Conservation (phyloP, 148 eudicot genomes). For the Rhododendron williamsianum region DNA sequence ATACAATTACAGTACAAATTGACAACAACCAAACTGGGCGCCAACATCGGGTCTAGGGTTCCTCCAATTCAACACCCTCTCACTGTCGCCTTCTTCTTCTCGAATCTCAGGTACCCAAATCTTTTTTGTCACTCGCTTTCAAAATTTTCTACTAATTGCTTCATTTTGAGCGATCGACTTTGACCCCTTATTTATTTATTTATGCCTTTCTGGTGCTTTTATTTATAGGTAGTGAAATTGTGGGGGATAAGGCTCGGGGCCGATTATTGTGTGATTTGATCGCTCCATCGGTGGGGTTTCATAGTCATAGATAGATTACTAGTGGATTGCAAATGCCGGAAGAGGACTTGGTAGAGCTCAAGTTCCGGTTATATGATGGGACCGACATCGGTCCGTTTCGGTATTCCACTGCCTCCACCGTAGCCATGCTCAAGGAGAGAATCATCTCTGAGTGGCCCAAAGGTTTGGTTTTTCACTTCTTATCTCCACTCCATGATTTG, state of each 20-base stretch:
- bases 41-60: slow-evolving; percentile 30
- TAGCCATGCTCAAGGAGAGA: slow-evolving; percentile 67
- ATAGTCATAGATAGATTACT: background rate
- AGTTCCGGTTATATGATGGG: slow-evolving; percentile 72
- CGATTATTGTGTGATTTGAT: background rate
- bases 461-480: slow-evolving; percentile 30
- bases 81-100: background rate
- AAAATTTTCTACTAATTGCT: background rate
- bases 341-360: slow-evolving; percentile 66
- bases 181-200: background rate
- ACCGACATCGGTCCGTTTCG: slow-evolving; percentile 74
- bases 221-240: background rate
- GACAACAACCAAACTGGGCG: background rate
- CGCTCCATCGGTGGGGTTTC: background rate
- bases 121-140: background rate
- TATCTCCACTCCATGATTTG: background rate
- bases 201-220: background rate
- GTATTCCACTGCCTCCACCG: slow-evolving; percentile 51
- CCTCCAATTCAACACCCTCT: slow-evolving; percentile 12
- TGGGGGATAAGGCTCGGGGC: background rate
- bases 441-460: slow-evolving; percentile 78
- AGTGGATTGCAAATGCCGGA: slow-evolving; percentile 51
- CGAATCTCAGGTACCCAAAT: background rate
- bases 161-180: background rate
- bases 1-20: no score